Percentiles rank a stretch among this genome's conserved stretches.
Conservation (phyloP, 208 protist species). For the Wallacemonas sp. region DNA sequence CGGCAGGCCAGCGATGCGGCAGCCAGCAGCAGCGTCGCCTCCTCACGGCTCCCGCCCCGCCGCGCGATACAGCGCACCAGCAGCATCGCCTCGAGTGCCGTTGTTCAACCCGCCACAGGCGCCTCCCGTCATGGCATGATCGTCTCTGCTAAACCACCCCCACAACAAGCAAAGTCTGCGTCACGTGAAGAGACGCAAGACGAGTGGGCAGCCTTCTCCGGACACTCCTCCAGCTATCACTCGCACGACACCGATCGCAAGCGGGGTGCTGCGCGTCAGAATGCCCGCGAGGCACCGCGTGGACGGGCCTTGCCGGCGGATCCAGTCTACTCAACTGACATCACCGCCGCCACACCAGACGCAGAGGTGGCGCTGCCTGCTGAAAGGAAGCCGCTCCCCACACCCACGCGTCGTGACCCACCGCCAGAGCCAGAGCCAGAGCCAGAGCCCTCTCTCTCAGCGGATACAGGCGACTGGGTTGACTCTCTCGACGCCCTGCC, state of each 20-base stretch:
- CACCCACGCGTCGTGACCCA: no score
- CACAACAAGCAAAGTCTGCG: not conserved
- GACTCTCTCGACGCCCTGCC: slow-evolving; percentile 1
- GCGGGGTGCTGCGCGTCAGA: not conserved
- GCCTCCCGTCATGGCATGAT: not conserved
- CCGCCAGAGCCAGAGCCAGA: not conserved
- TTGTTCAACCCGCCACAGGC: not conserved
- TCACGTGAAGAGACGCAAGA: not conserved
- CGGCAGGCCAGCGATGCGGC: slow-evolving; percentile 8
- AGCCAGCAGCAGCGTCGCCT: slow-evolving; percentile 4
- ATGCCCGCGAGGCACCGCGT: no score
- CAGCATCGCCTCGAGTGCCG: slow-evolving; percentile 2
- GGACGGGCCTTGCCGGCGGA: no score
- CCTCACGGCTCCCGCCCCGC: not conserved
- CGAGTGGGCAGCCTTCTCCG: not conserved
- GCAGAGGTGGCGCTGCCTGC: not conserved
- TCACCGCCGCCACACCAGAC: not conserved
- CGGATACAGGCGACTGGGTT: not conserved
- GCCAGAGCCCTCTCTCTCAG: not conserved
- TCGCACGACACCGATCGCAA: not conserved
- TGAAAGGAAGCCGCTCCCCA: no score
- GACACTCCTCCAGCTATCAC: not conserved
- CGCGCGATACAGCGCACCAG: not conserved
- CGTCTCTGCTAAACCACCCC: not conserved
- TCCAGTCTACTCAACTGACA: no score